Conservation (phyloP, 768 basidiomycete genomes). For the Russula sp. region DNA sequence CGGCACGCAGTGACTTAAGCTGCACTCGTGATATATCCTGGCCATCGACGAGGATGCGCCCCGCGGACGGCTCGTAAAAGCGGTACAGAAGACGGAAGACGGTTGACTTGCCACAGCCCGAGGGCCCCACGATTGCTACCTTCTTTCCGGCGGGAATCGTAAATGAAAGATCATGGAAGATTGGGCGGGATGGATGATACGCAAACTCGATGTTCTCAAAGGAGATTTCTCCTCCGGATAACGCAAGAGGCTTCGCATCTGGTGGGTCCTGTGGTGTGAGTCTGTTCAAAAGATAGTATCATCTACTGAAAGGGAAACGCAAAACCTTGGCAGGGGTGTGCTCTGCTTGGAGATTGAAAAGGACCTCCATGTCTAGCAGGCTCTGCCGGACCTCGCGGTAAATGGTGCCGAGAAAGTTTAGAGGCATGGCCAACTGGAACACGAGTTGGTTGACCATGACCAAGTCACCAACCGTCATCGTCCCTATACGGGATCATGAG, state of each 20-base stretch:
- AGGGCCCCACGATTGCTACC: slow-evolving; percentile 94
- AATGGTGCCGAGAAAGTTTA: slow-evolving; percentile 96
- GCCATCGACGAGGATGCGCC: slow-evolving; percentile 80
- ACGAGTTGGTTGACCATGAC: slow-evolving; percentile 99
- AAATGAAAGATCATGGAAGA: slow-evolving; percentile 85
- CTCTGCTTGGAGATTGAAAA: slow-evolving; percentile 85
- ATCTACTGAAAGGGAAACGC: neutral
- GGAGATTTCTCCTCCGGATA: slow-evolving; percentile 81
- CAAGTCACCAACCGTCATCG: slow-evolving; percentile 96
- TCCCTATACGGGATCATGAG: slow-evolving; percentile 46
- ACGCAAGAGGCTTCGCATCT: slow-evolving; percentile 56
- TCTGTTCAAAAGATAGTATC: neutral
- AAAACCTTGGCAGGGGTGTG: slow-evolving; percentile 58
- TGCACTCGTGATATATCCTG: slow-evolving; percentile 77
- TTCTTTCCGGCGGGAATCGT: slow-evolving; percentile 94
- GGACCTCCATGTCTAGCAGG: slow-evolving; percentile 92
- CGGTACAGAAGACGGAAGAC: slow-evolving; percentile 90
- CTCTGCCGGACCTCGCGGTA: slow-evolving; percentile 97
- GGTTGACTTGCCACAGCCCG: slow-evolving; percentile 96
- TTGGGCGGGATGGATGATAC: slow-evolving; percentile 88
- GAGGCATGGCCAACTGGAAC: slow-evolving; percentile 92
- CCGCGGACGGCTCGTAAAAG: slow-evolving; percentile 83
- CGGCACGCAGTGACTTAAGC: slow-evolving; percentile 61
- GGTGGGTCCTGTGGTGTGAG: slow-evolving; percentile 53
- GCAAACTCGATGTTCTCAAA: slow-evolving; percentile 91